Base-by-base conservation (phyloP, 805 yeast genomes). In the Sugiyamaella marilandica region DNA sequence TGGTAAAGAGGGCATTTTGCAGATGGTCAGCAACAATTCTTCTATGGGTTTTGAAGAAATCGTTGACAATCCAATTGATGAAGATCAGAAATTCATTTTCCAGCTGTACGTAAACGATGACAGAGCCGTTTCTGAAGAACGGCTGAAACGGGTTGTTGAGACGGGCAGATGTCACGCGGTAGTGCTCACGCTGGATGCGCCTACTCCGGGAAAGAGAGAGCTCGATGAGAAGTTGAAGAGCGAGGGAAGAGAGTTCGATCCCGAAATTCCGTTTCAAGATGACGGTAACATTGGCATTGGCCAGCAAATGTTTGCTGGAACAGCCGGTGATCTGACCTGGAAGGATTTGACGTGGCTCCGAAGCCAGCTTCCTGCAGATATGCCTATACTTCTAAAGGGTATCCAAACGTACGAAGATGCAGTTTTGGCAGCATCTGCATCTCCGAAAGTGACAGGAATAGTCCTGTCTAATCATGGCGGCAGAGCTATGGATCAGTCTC, bases 381-480 rank as follows among this genome's bases (percentile, higher is more conserved):
- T 80, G 52, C 80, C 82, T 24, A 68, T 78, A 54, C 75, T 75
- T 57, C 69, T 76, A 55, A 85, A 85, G 64, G 92, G 91, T 1
- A 70, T 85, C 9, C 86, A 83, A 64, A 71, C 84, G 7, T 80
- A 79, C 13, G 88, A 83, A 56, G 91, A 85, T 63, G 79, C 83
- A 1, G 68, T 81, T 13, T 63, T 69, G 47, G 87, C 90, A 5
- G 76, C 79, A 4, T 77, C 78, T 50, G 68, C 76, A 52, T 85
- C 85, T 0, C 57, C 56, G 16, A 52, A 60, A 13, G 77, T 81
- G 35, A 77, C 77, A 39, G 91, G 88, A 7, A 79, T 83, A 24
- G 75, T 84, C 44, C 70, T 85, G 13, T 83, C 89, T 10, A 85
- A 85, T 62, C 89, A 85, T 65, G 91, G 90, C 18, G 91, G 90